These are phyloP conservation scores for Striga asiatica DNA, from an alignment of 257 asterid species.

Conservation along the genomic window DNA sequence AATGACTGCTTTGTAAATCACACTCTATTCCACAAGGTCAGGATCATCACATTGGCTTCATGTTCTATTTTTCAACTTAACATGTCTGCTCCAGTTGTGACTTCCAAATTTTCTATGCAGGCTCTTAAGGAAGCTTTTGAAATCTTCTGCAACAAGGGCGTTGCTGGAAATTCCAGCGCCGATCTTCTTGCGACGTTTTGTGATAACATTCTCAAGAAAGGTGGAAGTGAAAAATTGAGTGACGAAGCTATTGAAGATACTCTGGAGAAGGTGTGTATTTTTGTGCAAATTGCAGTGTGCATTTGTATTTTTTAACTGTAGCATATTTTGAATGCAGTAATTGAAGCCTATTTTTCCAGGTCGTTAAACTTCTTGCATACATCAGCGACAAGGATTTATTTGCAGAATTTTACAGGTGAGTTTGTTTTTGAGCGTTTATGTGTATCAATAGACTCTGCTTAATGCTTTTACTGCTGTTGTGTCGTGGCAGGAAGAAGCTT, in stretches of 20 bases:
- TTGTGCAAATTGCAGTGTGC: not conserved
- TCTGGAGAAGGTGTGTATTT: constrained; percentile 42
- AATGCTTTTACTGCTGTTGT: too few relatives aligned
- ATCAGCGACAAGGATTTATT: too few relatives aligned
- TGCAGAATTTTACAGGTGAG: too few relatives aligned
- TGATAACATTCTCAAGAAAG: constrained; percentile 53
- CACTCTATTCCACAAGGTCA: too few relatives aligned
- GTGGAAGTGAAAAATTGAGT: constrained; percentile 57
- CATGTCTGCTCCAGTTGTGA: constrained; percentile 8
- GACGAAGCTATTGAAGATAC: too few relatives aligned
- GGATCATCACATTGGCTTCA: constrained; percentile 11
- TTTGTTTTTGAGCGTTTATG: not conserved
- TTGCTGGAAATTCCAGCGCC: too few relatives aligned
- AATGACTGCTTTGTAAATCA: constrained; percentile 64
- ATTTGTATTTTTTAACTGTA: not conserved
- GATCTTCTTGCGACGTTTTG: too few relatives aligned
- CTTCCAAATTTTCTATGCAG: constrained; percentile 15
- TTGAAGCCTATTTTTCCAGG: not conserved
- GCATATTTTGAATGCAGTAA: constrained; percentile 5
- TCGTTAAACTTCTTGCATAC: too few relatives aligned
- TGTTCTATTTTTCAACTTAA: too few relatives aligned
- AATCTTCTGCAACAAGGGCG: too few relatives aligned
- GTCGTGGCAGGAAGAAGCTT: constrained; percentile 67
- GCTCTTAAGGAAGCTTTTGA: too few relatives aligned
- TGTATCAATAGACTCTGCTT: not conserved